A percentile compares a stretch with the other conserved stretches of the same genome.
Conservation (phyloP, 2,329 filamentous ascomycete genomes). For the Pestalotiopsis fici region DNA sequence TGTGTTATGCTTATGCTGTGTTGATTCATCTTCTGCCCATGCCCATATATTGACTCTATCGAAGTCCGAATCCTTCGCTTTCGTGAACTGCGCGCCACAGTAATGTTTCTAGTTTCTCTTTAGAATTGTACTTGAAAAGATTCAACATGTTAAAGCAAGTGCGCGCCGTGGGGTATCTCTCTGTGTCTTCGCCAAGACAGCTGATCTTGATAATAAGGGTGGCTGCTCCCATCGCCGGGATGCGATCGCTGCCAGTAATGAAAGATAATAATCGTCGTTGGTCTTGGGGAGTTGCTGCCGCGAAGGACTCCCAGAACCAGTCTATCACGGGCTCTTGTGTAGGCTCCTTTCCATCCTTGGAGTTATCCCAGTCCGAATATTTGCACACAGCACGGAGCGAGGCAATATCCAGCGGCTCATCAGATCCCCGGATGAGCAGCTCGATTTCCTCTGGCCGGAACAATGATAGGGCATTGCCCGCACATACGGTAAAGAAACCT, state of each 20-base stretch:
- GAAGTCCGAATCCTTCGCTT: conserved; percentile 90
- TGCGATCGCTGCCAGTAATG: conserved; percentile 87
- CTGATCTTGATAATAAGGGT: conserved; percentile 76
- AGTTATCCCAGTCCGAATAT: conserved; percentile 73
- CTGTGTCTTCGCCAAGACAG: conserved; percentile 73
- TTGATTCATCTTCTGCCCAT: neutral
- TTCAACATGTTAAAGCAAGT: conserved; percentile 90
- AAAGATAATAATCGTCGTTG: conserved; percentile 83
- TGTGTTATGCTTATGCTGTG: neutral
- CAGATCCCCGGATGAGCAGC: conserved; percentile 80
- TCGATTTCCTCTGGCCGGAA: conserved; percentile 93
- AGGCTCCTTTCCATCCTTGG: conserved; percentile 39
- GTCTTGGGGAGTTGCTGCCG: conserved; percentile 61
- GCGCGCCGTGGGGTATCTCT: conserved; percentile 79
- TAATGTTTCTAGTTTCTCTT: conserved; percentile 67
- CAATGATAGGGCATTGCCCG: conserved; percentile 82
- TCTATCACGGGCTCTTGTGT: conserved; percentile 65
- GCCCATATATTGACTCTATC: conserved; percentile 43
- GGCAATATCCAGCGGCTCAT: conserved; percentile 78
- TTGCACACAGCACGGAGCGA: conserved; percentile 75
- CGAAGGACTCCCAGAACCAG: conserved; percentile 91
- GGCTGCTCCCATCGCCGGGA: conserved; percentile 82
- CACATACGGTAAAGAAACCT: conserved; percentile 90
- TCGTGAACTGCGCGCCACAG: conserved; percentile 87
- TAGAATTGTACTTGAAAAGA: conserved; percentile 71